phyloP scores from a whole-genome alignment of 2,329 filamentous ascomycete genomes.

The Beauveria sp. region DNA sequence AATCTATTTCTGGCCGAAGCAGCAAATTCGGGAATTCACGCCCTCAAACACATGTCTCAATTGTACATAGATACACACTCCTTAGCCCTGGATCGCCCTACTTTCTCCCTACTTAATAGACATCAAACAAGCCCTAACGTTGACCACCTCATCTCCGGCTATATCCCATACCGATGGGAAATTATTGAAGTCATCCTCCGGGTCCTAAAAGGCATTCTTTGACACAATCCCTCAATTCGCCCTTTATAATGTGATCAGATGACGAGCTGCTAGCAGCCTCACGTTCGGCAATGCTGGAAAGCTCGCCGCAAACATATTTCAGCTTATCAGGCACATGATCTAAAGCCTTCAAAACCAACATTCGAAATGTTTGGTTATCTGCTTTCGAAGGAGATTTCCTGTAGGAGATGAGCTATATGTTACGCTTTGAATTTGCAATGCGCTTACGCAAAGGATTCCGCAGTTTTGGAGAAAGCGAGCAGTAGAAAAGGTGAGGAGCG shows the following conservation, averaged over 20 bases:
- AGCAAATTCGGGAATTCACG: too few species aligned
- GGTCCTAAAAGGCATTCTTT: not conserved
- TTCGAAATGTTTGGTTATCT: not conserved
- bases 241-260: not conserved
- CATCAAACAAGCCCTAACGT: too few species aligned
- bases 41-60: too few species aligned
- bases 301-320: not conserved
- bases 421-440: not conserved
- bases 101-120: too few species aligned
- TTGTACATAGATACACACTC: too few species aligned
- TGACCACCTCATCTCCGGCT: too few species aligned
- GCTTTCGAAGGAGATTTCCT: not conserved
- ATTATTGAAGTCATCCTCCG: not conserved
- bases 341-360: not conserved
- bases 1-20: too few species aligned
- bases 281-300: not conserved
- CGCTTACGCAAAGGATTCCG: not conserved
- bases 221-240: not conserved
- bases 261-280: not conserved
- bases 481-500: not conserved
- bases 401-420: not conserved
- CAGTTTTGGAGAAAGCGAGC: not conserved
- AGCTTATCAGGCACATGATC: not conserved
- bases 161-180: rapidly evolving
- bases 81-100: too few species aligned